These are phyloP conservation scores for Sporothrix pallida DNA, from an alignment of 2,329 filamentous ascomycete species.

Conservation along the genomic window DNA sequence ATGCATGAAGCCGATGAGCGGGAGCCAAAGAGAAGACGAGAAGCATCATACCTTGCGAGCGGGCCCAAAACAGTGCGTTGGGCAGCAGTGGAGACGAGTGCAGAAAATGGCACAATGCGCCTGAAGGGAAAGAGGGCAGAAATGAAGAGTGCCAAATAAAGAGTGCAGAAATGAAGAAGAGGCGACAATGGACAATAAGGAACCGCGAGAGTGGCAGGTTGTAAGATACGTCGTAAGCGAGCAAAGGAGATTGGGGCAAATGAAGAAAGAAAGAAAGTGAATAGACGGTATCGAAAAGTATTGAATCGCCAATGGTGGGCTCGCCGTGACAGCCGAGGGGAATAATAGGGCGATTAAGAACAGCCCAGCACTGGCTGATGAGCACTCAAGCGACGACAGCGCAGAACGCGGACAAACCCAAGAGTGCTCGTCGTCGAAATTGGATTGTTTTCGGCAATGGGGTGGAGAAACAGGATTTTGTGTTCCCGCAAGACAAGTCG, in stretches of 20 bases:
- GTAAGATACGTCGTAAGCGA: neutral
- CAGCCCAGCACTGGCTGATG: neutral
- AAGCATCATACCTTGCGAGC: slow-evolving; percentile 22
- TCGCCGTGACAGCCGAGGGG: slow-evolving; percentile 8
- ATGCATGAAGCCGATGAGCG: slow-evolving; percentile 20
- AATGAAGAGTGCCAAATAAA: neutral
- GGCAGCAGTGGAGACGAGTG: slow-evolving; percentile 36
- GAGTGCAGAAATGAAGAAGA: neutral
- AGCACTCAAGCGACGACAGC: neutral
- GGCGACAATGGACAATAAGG: neutral
- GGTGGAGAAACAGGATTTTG: slow-evolving; percentile 30
- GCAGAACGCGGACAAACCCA: neutral
- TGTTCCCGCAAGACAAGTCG: slow-evolving; percentile 18
- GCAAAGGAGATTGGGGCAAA: neutral
- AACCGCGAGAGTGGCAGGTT: neutral
- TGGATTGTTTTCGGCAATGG: slow-evolving; percentile 17
- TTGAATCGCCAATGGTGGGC: neutral
- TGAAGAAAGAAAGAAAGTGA: neutral
- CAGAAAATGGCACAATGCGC: slow-evolving; percentile 10
- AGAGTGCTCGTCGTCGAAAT: slow-evolving; percentile 5
- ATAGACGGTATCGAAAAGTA: neutral
- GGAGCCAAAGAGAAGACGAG: slow-evolving; percentile 6
- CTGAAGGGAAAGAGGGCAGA: neutral
- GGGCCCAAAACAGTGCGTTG: slow-evolving; percentile 31
- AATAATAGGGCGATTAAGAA: neutral